Conservation (phyloP, 306 rosid species). For the Acacia acuminata region DNA sequence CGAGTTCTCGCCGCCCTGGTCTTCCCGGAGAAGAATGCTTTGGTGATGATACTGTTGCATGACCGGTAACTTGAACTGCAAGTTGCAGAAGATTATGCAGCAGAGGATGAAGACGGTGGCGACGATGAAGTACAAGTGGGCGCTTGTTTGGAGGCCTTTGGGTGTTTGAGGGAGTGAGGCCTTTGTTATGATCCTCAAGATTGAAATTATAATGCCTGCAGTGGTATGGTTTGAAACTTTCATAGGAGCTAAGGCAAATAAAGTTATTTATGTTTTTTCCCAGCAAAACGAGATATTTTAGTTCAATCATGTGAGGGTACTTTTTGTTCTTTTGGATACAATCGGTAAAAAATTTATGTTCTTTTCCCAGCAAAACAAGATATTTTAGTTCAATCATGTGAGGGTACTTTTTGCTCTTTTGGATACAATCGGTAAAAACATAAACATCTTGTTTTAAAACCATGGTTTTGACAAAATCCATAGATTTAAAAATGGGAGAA, state of each 20-base stretch:
- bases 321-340: neutral
- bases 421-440: too few species aligned
- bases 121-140: conserved; percentile 82
- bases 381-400: neutral
- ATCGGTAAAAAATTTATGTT: neutral
- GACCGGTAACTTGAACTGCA: conserved; percentile 71
- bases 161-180: conserved; percentile 79
- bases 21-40: conserved; percentile 25
- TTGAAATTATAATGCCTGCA: conserved; percentile 78
- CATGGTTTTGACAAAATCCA: too few species aligned
- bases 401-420: neutral
- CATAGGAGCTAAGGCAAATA: neutral
- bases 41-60: conserved; percentile 56
- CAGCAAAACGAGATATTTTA: too few species aligned
- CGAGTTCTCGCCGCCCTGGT: neutral
- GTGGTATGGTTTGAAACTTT: neutral
- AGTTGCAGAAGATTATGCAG: conserved; percentile 73
- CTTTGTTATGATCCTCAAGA: conserved; percentile 81
- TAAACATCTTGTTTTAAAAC: too few species aligned
- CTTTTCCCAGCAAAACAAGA: too few species aligned
- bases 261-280: neutral
- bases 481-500: too few species aligned
- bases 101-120: conserved; percentile 62
- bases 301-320: neutral
- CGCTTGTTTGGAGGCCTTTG: conserved; percentile 79